phyloP scores from a whole-genome alignment of 192 early-diverging fungal species.

The Oehlia diaphana region DNA sequence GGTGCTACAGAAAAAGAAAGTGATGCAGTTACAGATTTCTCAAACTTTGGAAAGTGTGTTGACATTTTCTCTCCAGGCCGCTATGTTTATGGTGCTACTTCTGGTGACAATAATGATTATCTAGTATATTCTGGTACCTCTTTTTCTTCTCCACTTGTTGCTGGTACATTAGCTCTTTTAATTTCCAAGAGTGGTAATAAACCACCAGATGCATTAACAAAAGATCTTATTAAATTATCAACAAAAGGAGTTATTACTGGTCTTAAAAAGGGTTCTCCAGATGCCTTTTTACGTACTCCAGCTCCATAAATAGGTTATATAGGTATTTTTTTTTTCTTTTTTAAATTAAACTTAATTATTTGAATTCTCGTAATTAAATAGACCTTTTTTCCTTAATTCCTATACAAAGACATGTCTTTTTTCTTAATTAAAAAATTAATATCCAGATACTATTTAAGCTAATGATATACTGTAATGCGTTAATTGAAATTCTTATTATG shows the following conservation, averaged over 20 bases:
- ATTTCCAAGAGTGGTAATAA: conserved; percentile 7
- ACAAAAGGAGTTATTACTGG: conserved; percentile 1
- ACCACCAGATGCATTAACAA: not conserved
- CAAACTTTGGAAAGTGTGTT: conserved; percentile 89
- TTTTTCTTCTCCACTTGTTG: conserved; percentile 58
- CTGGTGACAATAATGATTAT: conserved; percentile 36
- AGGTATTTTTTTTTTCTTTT: too few relatives aligned
- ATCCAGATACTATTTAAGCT: too few relatives aligned
- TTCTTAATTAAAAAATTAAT: too few relatives aligned
- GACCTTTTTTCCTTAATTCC: too few relatives aligned
- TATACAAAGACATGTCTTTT: too few relatives aligned
- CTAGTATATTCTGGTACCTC: conserved; percentile 53
- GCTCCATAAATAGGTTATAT: too few relatives aligned
- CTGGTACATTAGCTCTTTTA: conserved; percentile 51
- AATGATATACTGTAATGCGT: too few relatives aligned
- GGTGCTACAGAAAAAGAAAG: conserved; percentile 68
- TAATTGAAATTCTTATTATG: too few relatives aligned
- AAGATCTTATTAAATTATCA: not conserved
- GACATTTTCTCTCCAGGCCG: conserved; percentile 88
- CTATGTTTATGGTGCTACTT: conserved; percentile 46
- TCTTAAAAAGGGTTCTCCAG: conserved; percentile 31
- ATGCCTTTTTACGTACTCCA: conserved; percentile 25
- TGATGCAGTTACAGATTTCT: conserved; percentile 79
- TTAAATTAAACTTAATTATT: too few relatives aligned
- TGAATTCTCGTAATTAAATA: too few relatives aligned